Evolutionary conservation across 1,284 basidiomycete genomes (phyloP).

Genomic region (Microbotryum scabiosae): DNA sequence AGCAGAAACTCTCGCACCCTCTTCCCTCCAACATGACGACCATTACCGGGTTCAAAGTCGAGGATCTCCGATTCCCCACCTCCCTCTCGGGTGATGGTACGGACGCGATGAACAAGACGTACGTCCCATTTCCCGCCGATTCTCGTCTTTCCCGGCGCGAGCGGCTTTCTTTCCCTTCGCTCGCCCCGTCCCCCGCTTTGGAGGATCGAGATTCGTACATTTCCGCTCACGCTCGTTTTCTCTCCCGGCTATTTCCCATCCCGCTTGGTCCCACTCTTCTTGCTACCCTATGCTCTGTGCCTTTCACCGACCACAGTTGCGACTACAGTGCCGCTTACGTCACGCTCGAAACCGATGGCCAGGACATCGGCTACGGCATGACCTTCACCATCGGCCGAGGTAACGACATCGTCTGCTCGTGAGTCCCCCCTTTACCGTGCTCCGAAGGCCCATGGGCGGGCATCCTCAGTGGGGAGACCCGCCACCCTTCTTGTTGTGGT

Average conservation of each 20-base stretch:
- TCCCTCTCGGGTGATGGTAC: constrained; percentile 66
- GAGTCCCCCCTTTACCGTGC: constrained; percentile 13
- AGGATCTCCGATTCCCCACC: constrained; percentile 30
- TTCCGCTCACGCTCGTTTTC: no score
- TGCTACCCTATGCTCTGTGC: no score
- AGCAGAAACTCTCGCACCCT: not conserved
- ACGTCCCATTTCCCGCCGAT: not conserved
- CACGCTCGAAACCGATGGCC: constrained; percentile 57
- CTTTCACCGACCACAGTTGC: constrained; percentile 43
- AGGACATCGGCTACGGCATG: constrained; percentile 67
- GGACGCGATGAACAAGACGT: constrained; percentile 54
- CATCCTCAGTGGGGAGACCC: not conserved
- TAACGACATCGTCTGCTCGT: constrained; percentile 67
- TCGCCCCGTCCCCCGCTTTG: no score
- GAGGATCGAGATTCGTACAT: no score
- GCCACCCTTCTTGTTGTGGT: not conserved
- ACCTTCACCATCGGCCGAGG: constrained; percentile 95
- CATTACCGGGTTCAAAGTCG: constrained; percentile 25
- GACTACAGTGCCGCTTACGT: constrained; percentile 93
- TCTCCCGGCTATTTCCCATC: no score
- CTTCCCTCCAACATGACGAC: constrained; percentile 11
- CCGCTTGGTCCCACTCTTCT: no score
- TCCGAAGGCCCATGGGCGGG: not conserved
- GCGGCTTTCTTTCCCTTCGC: not conserved
- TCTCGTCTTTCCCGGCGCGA: not conserved